Percentiles rank a stretch among this genome's conserved stretches.
Conservation (phyloP, 2,329 filamentous ascomycete genomes). For the Diaporthe sp. region DNA sequence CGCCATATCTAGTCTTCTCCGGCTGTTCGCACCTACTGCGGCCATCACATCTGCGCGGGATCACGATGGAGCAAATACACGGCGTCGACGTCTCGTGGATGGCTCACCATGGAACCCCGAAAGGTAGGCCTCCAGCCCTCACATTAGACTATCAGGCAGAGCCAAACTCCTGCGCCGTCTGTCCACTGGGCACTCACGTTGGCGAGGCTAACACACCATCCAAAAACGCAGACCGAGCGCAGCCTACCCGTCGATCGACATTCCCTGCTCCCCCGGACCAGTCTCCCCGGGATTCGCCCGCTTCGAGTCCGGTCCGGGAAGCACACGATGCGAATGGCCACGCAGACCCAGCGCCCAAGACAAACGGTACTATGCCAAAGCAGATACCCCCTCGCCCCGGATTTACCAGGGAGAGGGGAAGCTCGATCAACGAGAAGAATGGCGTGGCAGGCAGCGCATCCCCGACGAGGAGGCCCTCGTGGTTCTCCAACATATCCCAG, state of each 20-base stretch:
- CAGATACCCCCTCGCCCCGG: slow-evolving; percentile 45
- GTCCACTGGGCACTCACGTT: background rate
- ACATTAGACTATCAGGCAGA: background rate
- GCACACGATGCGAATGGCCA: slow-evolving; percentile 34
- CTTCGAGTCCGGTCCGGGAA: slow-evolving; percentile 30
- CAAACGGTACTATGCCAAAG: slow-evolving; percentile 38
- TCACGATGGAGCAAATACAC: slow-evolving; percentile 81
- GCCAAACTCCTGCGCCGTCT: background rate
- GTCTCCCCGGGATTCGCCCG: slow-evolving; percentile 36
- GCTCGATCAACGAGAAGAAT: slow-evolving; percentile 46
- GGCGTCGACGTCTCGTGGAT: slow-evolving; percentile 93
- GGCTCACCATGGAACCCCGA: slow-evolving; percentile 77
- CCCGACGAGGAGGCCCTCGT: slow-evolving; percentile 76
- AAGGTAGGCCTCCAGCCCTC: slow-evolving; percentile 69
- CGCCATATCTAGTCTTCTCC: background rate
- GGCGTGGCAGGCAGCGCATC: slow-evolving; percentile 47
- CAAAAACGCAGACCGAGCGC: slow-evolving; percentile 32
- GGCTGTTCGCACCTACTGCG: background rate
- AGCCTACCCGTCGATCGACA: slow-evolving; percentile 36
- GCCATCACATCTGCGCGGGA: slow-evolving; percentile 2
- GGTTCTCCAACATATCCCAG: slow-evolving; percentile 93
- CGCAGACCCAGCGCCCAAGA: slow-evolving; percentile 27
- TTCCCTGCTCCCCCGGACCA: slow-evolving; percentile 37
- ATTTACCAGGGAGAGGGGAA: slow-evolving; percentile 41
- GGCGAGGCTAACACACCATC: slow-evolving; percentile 25